These are phyloP conservation scores for Barnettozyma populi DNA, from an alignment of 805 yeast genomes.

Conservation along the genomic window DNA sequence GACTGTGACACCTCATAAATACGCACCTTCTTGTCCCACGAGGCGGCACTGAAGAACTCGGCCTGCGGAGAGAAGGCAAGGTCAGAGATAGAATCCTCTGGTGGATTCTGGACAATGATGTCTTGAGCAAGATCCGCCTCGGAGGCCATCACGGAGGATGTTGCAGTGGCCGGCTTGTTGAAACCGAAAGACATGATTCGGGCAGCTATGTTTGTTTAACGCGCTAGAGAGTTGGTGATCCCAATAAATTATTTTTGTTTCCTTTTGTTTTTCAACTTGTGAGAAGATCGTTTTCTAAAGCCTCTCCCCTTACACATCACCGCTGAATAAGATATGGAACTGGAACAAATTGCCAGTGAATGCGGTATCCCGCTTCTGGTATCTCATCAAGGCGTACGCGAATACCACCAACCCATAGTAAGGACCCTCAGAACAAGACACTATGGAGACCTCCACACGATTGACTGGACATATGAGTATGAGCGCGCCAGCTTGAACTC, in stretches of 20 bases:
- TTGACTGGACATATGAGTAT: conserved; percentile 51
- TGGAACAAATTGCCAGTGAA: neutral
- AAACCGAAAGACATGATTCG: conserved; percentile 35
- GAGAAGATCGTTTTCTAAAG: neutral
- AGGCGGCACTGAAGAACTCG: conserved; percentile 70
- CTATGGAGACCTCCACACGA: conserved; percentile 38
- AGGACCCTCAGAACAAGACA: conserved; percentile 8
- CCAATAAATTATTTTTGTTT: neutral
- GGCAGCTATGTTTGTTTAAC: neutral
- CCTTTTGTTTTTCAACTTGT: neutral
- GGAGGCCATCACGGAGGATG: conserved; percentile 19
- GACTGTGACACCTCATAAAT: conserved; percentile 77
- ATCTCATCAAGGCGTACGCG: neutral
- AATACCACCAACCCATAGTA: conserved; percentile 2
- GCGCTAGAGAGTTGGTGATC: neutral
- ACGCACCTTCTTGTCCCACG: conserved; percentile 95
- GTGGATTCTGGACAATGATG: conserved; percentile 66
- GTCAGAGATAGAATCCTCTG: conserved; percentile 88
- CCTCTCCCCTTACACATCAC: neutral
- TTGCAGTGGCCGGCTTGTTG: conserved; percentile 23
- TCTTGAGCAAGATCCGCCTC: conserved; percentile 58
- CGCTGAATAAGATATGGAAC: neutral
- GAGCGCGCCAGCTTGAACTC: conserved; percentile 5
- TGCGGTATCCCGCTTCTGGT: conserved; percentile 1
- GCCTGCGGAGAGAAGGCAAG: conserved; percentile 82